Evolutionary conservation across 768 basidiomycete species (phyloP), one percentile per base, ranked within the genome.

Genomic region (Pholiota conissans): DNA sequence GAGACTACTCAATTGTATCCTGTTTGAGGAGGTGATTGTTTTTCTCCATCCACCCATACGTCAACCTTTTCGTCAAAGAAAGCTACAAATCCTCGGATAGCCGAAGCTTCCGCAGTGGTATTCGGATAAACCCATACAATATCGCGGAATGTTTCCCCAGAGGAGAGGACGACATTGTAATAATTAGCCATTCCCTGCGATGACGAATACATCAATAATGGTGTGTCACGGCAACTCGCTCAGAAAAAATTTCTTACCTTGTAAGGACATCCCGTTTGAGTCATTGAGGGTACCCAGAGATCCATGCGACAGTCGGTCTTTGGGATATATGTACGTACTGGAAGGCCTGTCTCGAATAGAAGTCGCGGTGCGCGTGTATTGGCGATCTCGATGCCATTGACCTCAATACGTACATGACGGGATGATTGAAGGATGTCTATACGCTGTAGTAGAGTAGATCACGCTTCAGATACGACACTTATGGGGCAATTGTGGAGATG

Each of bases 41-140:
- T 83, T 55, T 75, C 75, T 16, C 79, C 85, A 61, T 89, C 85
- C 14, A 89, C 65, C 73, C 77, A 89, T 11, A 88, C 79, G 52
- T 87, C 84, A 26, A 88, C 80, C 59, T 84, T 86, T 62, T 89
- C 86, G 52, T 89, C 85, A 59, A 84, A 85, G 66, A 86, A 87
- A 0, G 84, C 80, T 6, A 83, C 69, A 56, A 77, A 77, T 16
- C 84, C 84, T 49, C 68, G 73, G 46, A 87, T 78, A 20, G 69
- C 73, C 3, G 76, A 71, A 37, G 81, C 81, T 59, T 87, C 86
- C 0, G 72, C 70, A 13, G 71, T 77, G 0, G 86, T 79, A 35
- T 76, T 75, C 26, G 76, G 79, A 68, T 89, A 88, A 76, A 79
- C 87, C 87, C 87, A 89, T 14, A 84, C 80, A 4, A 86, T 67